A percentile compares a stretch with the other conserved stretches of the same genome.
Conservation (phyloP, 1,284 basidiomycete genomes). For the Afroboletus lepidellus region DNA sequence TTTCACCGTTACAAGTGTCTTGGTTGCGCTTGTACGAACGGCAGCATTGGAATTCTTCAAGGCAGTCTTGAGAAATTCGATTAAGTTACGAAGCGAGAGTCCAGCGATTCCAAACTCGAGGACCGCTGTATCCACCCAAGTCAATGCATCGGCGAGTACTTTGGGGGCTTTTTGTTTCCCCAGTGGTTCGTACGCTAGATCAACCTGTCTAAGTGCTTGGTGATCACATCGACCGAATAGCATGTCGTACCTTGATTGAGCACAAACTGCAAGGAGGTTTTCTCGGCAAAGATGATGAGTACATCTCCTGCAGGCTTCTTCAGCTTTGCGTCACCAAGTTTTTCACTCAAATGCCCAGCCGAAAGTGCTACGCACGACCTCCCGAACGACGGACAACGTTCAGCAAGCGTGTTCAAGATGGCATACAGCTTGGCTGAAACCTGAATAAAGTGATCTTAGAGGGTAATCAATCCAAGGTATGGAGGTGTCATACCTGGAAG, state of each 20-base stretch:
- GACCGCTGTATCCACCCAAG: conserved; percentile 87
- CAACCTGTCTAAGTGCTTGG: conserved; percentile 16
- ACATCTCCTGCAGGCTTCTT: conserved; percentile 97
- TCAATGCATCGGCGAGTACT: conserved; percentile 88
- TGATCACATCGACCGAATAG: conserved; percentile 3
- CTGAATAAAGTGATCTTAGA: conserved; percentile 39
- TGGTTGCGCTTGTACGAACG: conserved; percentile 95
- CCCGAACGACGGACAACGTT: conserved; percentile 81
- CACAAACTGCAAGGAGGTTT: conserved; percentile 92
- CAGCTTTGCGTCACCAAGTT: conserved; percentile 94
- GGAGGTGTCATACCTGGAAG: conserved; percentile 72
- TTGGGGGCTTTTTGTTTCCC: conserved; percentile 97
- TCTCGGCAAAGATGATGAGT: conserved; percentile 82
- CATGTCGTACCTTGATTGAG: conserved; percentile 76
- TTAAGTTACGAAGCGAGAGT: conserved; percentile 79
- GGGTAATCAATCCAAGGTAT: conserved; percentile 2
- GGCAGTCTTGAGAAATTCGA: conserved; percentile 87
- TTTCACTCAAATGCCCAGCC: conserved; percentile 88
- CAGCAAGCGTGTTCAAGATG: conserved; percentile 73
- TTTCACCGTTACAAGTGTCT: conserved; percentile 88
- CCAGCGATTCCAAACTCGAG: conserved; percentile 94
- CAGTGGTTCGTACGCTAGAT: conserved; percentile 84
- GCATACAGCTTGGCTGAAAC: conserved; percentile 87
- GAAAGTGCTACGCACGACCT: conserved; percentile 83
- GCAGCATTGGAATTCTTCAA: conserved; percentile 93